These are phyloP conservation scores for Barbatosphaeria neglecta DNA, from an alignment of 495 filamentous ascomycete genomes.

Conservation along the genomic window DNA sequence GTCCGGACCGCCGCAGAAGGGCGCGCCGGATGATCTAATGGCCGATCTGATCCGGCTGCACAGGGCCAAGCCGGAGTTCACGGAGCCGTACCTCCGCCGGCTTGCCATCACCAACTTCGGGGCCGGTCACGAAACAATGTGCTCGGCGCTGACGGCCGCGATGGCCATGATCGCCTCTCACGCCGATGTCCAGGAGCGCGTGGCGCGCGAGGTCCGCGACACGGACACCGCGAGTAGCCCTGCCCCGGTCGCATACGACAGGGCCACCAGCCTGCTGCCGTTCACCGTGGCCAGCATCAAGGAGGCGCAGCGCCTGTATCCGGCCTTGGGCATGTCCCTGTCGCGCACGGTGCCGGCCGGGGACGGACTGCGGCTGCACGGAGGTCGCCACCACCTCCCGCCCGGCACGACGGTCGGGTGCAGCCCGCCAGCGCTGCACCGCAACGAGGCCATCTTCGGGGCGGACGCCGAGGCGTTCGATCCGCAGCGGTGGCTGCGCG, in stretches of 20 bases:
- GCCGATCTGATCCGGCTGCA: slow-evolving; percentile 25
- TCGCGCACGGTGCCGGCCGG: slow-evolving; percentile 43
- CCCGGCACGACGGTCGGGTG: slow-evolving; percentile 46
- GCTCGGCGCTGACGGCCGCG: slow-evolving; percentile 27
- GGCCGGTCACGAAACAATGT: slow-evolving; percentile 37
- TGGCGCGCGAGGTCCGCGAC: slow-evolving; percentile 13
- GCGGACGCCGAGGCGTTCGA: slow-evolving; percentile 37
- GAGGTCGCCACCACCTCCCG: slow-evolving; percentile 37
- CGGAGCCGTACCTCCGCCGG: slow-evolving; percentile 27
- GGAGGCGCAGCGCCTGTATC: slow-evolving; percentile 50
- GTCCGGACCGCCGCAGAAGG: not conserved
- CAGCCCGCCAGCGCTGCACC: slow-evolving; percentile 48
- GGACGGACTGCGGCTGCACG: slow-evolving; percentile 27
- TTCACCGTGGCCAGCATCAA: slow-evolving; percentile 53
- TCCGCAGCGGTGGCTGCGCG: slow-evolving; percentile 47
- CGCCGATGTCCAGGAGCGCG: slow-evolving; percentile 6
- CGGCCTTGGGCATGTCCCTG: slow-evolving; percentile 44
- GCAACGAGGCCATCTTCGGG: slow-evolving; percentile 42
- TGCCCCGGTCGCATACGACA: not conserved
- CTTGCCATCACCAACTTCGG: slow-evolving; percentile 37
- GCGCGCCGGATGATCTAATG: slow-evolving; percentile 14
- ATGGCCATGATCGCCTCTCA: slow-evolving; percentile 23
- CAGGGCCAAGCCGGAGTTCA: slow-evolving; percentile 18
- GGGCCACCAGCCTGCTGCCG: slow-evolving; percentile 12
- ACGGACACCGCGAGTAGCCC: not conserved